Percentiles rank a stretch among this genome's conserved stretches.
These are phyloP conservation scores for Alliaria petiolata DNA, from an alignment of 345 rosid genomes.

Conservation along the genomic window DNA sequence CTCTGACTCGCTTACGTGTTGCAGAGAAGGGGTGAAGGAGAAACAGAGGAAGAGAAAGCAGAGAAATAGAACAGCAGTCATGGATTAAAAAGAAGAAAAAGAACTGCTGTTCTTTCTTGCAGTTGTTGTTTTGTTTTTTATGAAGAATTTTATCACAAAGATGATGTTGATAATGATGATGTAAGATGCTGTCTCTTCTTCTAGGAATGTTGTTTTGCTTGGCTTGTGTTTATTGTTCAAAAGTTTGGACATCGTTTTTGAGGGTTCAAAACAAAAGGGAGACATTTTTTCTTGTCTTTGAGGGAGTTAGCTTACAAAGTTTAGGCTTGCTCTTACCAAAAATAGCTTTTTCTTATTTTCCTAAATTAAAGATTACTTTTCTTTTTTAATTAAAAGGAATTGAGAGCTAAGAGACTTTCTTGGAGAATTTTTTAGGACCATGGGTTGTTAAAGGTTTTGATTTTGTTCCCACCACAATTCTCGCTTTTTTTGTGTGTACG, in stretches of 20 bases:
- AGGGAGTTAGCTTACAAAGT: slow-evolving; percentile 19
- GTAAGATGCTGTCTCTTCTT: background rate
- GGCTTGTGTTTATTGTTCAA: slow-evolving; percentile 21
- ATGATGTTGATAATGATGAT: background rate
- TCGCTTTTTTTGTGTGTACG: background rate
- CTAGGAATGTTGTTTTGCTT: slow-evolving; percentile 15
- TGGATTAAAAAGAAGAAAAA: slow-evolving; percentile 18
- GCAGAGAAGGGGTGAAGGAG: slow-evolving; percentile 27
- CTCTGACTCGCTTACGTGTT: slow-evolving; percentile 24
- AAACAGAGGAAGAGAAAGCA: slow-evolving; percentile 9
- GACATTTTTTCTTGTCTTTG: slow-evolving; percentile 18
- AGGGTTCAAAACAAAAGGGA: background rate
- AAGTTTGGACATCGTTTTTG: slow-evolving; percentile 28
- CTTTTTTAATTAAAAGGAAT: slow-evolving; percentile 7
- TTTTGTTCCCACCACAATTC: background rate
- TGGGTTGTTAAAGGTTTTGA: slow-evolving; percentile 14
- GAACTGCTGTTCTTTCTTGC: slow-evolving; percentile 17
- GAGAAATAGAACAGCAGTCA: slow-evolving; percentile 29
- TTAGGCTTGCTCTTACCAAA: slow-evolving; percentile 24
- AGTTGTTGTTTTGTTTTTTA: slow-evolving; percentile 17
- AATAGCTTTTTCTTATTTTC: slow-evolving; percentile 13
- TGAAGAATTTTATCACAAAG: background rate
- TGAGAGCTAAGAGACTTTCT: slow-evolving; percentile 22
- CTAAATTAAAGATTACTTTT: slow-evolving; percentile 13
- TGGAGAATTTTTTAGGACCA: slow-evolving; percentile 16